phyloP scores from a whole-genome alignment of 176 grass and related monocot genomes.

The Aegilops bicornis region DNA sequence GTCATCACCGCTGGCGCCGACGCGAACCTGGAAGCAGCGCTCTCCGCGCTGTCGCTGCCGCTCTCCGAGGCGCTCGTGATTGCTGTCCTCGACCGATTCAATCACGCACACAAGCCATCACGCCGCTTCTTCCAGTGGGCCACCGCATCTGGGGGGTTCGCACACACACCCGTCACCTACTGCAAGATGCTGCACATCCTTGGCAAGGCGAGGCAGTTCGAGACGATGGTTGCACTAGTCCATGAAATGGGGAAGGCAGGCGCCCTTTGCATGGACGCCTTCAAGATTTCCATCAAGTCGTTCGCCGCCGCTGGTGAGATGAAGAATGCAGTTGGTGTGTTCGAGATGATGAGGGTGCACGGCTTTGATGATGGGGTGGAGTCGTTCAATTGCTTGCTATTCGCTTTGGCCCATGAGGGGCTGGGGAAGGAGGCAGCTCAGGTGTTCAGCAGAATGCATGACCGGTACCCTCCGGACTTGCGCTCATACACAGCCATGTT shows the following conservation, averaged over 20 bases:
- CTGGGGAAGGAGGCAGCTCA: slow-evolving; percentile 68
- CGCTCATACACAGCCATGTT: slow-evolving; percentile 65
- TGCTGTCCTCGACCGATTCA: slow-evolving; percentile 53
- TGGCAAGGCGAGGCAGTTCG: slow-evolving; percentile 72
- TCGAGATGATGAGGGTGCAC: slow-evolving; percentile 67
- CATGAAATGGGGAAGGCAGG: slow-evolving; percentile 72
- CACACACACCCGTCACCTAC: slow-evolving; percentile 55
- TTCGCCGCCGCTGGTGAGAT: slow-evolving; percentile 51
- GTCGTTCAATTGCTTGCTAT: slow-evolving; percentile 83
- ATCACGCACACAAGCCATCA: slow-evolving; percentile 42
- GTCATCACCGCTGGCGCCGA: slow-evolving; percentile 31
- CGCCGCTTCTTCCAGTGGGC: slow-evolving; percentile 70
- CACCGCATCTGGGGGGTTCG: slow-evolving; percentile 18
- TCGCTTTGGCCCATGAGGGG: slow-evolving; percentile 53
- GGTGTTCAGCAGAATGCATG: slow-evolving; percentile 69
- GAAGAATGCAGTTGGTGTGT: slow-evolving; percentile 77
- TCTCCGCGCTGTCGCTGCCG: slow-evolving; percentile 36
- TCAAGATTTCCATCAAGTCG: slow-evolving; percentile 69
- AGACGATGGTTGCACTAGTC: slow-evolving; percentile 58
- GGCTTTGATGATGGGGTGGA: slow-evolving; percentile 65
- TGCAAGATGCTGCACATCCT: slow-evolving; percentile 74
- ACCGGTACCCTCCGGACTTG: slow-evolving; percentile 51
- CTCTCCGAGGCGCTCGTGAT: slow-evolving; percentile 51
- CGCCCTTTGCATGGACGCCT: slow-evolving; percentile 71
- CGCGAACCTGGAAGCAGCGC: slow-evolving; percentile 40